Base-by-base conservation (phyloP, 805 yeast genomes). In the Candida adriatica region DNA sequence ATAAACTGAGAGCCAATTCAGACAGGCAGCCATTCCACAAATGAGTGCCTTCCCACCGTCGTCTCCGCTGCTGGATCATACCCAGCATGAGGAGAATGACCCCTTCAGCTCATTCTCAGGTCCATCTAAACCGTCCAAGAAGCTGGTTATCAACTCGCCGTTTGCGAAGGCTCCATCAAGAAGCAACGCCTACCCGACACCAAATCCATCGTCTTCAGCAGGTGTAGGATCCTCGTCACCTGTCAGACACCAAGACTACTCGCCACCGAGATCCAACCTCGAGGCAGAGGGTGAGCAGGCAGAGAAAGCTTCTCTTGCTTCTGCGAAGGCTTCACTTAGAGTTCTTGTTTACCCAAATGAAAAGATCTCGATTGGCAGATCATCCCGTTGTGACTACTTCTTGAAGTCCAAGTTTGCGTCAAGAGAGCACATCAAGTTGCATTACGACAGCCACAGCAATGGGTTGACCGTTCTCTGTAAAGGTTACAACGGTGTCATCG, bases 401-500 rank as follows among this genome's bases (percentile, higher is more conserved):
- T 59, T 56, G 47, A 75, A 49, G 54, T 67, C 51, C 51, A 75
- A 72, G 49, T 66, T 66, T 24, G 71, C 84, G 15, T 80, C 92
- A 10, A 70, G 94, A 31, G 64, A 66, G 8, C 95, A 84, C 55
- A 65, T 79, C 31, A 55, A 60, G 11, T 48, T 81, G 3, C 59
- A 66, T 16, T 76, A 70, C 49, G 50, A 61, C 18, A 45, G 61
- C 2, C 49, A 48, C 4, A 52, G 53, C 8, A 59, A 69, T 20
- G 45, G 62, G 27, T 53, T 85, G 27, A 61, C 58, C 11, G 53
- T 90, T 30, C 70, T 70, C 27, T 90, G 96, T 55, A 55, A 75
- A 33, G 96, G 97, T 4, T 71, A 76, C 58, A 90, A 90, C 54
- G 96, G 96, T 8, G 59, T 83, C 30, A 67, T 71, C 8, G 70